These are phyloP conservation scores for Talaromyces amestolkiae DNA, from an alignment of 2,329 filamentous ascomycete genomes.

Conservation along the genomic window DNA sequence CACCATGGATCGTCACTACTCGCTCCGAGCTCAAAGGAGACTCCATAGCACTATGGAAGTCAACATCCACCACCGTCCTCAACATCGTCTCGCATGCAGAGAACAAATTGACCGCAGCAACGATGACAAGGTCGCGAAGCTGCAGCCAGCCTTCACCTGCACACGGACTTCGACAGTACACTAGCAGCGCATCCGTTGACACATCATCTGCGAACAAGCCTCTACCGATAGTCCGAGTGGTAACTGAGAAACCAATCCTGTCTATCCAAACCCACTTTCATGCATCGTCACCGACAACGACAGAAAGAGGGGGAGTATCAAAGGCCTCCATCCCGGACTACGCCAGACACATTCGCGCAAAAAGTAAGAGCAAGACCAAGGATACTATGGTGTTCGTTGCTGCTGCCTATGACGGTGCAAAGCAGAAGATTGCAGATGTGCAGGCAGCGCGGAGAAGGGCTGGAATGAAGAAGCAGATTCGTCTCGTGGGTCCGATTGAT, in stretches of 20 bases:
- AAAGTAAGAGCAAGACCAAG: slow-evolving; percentile 22
- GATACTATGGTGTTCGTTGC: slow-evolving; percentile 23
- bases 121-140: background rate
- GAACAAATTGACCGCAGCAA: background rate
- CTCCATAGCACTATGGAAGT: slow-evolving; percentile 1
- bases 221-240: background rate
- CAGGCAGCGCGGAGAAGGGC: slow-evolving; percentile 37
- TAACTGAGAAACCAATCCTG: background rate
- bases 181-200: background rate
- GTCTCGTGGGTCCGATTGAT: slow-evolving; percentile 39
- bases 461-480: slow-evolving; percentile 42
- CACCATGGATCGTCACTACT: slow-evolving; percentile 2
- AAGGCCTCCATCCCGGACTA: slow-evolving; percentile 20
- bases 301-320: background rate
- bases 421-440: slow-evolving; percentile 34
- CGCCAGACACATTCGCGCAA: slow-evolving; percentile 26
- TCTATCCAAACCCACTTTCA: slow-evolving; percentile 12
- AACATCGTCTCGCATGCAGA: background rate
- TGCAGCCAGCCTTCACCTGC: background rate
- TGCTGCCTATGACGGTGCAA: slow-evolving; percentile 33
- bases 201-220: slow-evolving; percentile 6
- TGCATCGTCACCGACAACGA: slow-evolving; percentile 13
- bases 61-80: slow-evolving; percentile 1
- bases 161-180: background rate
- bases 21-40: slow-evolving; percentile 11